These are phyloP conservation scores for Eucalyptus camaldulensis DNA, from an alignment of 345 rosid species.

Conservation along the genomic window DNA sequence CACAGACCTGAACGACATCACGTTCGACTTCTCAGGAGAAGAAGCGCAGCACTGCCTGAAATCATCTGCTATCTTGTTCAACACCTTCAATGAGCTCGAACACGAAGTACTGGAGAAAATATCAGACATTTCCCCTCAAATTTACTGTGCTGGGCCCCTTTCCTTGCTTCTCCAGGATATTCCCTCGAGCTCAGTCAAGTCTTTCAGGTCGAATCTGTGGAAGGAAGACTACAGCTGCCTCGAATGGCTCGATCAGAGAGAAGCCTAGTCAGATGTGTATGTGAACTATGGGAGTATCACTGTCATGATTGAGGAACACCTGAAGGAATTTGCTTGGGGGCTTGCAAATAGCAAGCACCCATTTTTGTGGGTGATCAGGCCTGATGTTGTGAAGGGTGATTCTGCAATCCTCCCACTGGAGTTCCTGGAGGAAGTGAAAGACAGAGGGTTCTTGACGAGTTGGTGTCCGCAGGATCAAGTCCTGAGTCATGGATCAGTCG, in stretches of 20 bases:
- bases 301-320: neutral
- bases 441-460: conserved; percentile 1
- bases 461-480: conserved; percentile 18
- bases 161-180: conserved; percentile 4
- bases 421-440: neutral
- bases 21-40: conserved; percentile 1
- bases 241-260: conserved; percentile 1
- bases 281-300: conserved; percentile 10
- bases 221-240: neutral
- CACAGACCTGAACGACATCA: conserved; percentile 1
- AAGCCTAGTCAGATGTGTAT: neutral
- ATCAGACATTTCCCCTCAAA: conserved; percentile 1
- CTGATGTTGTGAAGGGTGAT: conserved; percentile 8
- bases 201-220: neutral
- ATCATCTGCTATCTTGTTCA: conserved; percentile 15
- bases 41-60: conserved; percentile 7
- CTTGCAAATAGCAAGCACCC: conserved; percentile 14
- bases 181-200: neutral
- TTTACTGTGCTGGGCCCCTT: conserved; percentile 19
- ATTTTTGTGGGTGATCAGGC: conserved; percentile 17
- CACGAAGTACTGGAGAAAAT: conserved; percentile 4
- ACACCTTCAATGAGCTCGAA: conserved; percentile 26
- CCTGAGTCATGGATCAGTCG: conserved; percentile 9
- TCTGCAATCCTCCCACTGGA: conserved; percentile 2
- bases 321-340: conserved; percentile 25